Base-by-base conservation (phyloP, 495 filamentous ascomycete genomes). In the Talaromyces borbonicus region DNA sequence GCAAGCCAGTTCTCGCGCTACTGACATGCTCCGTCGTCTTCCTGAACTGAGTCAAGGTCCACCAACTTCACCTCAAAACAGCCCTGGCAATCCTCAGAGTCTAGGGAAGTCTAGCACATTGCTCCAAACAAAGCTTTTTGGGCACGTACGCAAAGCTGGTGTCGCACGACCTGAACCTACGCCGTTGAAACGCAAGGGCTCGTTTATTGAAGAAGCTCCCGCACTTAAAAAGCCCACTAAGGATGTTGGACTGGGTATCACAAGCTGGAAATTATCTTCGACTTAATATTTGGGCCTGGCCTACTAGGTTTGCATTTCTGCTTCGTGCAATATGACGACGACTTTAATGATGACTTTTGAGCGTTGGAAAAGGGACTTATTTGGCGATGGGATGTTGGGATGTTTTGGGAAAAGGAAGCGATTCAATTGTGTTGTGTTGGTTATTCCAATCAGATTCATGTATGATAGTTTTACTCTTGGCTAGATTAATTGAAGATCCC, bases 81-180 rank as follows among this genome's bases (percentile, higher is more conserved):
- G 12, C 4, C 43, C 43, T 19, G 49, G 15, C 38, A 48, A 49
- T 38, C 32, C 51, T 15, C 40, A 30, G 19, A 62, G 47, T 26
- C 56, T 58, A 19, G 65, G 62, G 15, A 70, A 62, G 47, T 60
- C 65, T 18, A 68, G 62, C 47, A 61, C 59, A 5, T 46, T 74
- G 36, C 67, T 79, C 8, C 83, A 86, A 52, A 74, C 75, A 12
- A 85, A 82, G 58, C 57, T 87, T n/a, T 83, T 82, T 56, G 79
- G 79, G 0, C 74, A 78, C 14, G 65, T 84, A 32, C 77, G 72
- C 49, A 85, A 85, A 61, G 59, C 70, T n/a, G 65, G 65, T 16
- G 53, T 65, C 32, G 68, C 67, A 7, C 65, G 57, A 27, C 61
- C 63, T 19, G 47, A 61, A 12, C 31, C 41, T 23, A 49, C 45